Conservation (phyloP, 257 asterid genomes). For the Leptodermis oblonga region DNA sequence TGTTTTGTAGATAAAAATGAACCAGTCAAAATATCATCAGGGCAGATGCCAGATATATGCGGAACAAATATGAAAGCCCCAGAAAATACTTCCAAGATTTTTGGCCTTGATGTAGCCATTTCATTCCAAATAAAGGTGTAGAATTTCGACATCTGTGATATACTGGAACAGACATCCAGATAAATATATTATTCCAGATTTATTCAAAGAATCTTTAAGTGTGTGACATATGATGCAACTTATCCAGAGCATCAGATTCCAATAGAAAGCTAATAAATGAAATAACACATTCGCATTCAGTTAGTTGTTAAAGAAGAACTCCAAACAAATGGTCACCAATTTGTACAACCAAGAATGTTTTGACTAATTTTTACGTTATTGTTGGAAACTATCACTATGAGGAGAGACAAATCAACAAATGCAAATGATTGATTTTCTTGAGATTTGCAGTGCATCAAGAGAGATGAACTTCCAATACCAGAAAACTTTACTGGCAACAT, state of each 20-base stretch:
- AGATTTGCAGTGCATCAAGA: neutral
- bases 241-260: neutral
- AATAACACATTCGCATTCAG: neutral
- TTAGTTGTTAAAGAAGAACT: neutral
- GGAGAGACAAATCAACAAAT: neutral
- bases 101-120: slow-evolving; percentile 53
- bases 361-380: neutral
- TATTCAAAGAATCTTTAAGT: neutral
- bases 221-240: neutral
- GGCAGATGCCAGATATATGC: slow-evolving; percentile 32
- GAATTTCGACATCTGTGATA: slow-evolving; percentile 76
- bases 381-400: neutral
- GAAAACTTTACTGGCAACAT: too few relatives aligned
- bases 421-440: neutral
- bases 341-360: neutral
- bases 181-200: slow-evolving; percentile 2
- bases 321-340: neutral
- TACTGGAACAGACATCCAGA: slow-evolving; percentile 41
- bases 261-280: neutral
- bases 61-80: slow-evolving; percentile 91
- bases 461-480: too few relatives aligned
- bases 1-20: slow-evolving; percentile 59
- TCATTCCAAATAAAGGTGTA: slow-evolving; percentile 73
- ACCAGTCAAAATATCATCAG: slow-evolving; percentile 65
- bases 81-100: slow-evolving; percentile 44